Evolutionary conservation across 1,284 basidiomycete genomes (phyloP).

Genomic region (Cutaneotrichosporon mucoides): DNA sequence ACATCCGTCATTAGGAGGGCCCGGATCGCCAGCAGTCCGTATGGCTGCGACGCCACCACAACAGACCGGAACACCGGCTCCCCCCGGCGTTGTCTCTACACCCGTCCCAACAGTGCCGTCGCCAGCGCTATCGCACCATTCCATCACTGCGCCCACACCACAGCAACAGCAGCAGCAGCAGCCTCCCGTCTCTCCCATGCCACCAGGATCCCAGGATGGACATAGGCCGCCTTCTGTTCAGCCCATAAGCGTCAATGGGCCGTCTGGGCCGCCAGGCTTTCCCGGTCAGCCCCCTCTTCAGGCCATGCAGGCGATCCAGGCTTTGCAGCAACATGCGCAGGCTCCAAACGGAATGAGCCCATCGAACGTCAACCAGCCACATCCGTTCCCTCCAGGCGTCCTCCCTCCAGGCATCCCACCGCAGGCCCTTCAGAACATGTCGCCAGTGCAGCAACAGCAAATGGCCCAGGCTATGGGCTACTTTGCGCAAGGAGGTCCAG

Average conservation of each 20-base stretch:
- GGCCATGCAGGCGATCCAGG: slow-evolving; percentile 20
- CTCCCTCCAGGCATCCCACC: slow-evolving; percentile 11
- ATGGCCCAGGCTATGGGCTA: slow-evolving; percentile 31
- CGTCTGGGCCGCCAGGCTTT: slow-evolving; percentile 3
- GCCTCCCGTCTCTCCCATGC: slow-evolving; percentile 1
- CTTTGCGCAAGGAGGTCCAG: slow-evolving; percentile 19
- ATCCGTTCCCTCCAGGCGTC: slow-evolving; percentile 13
- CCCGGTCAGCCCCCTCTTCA: slow-evolving; percentile 13
- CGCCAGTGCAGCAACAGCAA: slow-evolving; percentile 34
- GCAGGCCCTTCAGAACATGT: slow-evolving; percentile 15
- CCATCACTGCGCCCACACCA: neutral
- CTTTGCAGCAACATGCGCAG: slow-evolving; percentile 21
- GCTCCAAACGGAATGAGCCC: slow-evolving; percentile 17
- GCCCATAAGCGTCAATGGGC: slow-evolving; percentile 14
- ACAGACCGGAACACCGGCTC: neutral
- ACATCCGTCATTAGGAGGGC: slow-evolving; percentile 17
- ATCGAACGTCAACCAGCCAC: neutral
- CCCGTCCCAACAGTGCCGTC: slow-evolving; percentile 25
- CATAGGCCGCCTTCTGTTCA: neutral
- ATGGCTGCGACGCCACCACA: slow-evolving; percentile 10
- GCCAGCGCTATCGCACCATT: slow-evolving; percentile 32
- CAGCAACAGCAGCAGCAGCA: slow-evolving; percentile 17
- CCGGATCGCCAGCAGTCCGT: slow-evolving; percentile 14
- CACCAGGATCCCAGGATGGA: neutral
- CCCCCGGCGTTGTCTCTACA: slow-evolving; percentile 8